phyloP scores from a whole-genome alignment of 2,329 filamentous ascomycete species.

The Ascochyta pisi region DNA sequence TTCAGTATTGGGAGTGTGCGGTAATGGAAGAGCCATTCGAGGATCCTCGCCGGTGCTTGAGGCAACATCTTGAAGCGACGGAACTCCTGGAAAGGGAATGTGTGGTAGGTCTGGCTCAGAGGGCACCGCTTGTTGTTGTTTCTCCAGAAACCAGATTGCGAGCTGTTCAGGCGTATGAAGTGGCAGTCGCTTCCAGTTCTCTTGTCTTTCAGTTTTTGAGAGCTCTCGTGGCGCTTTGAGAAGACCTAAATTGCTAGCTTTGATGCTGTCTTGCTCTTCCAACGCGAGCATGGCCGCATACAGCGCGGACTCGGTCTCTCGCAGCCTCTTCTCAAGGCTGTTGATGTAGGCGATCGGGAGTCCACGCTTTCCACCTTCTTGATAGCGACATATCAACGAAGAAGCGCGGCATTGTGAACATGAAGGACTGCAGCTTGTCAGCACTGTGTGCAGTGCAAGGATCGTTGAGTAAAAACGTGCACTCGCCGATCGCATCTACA shows the following conservation, averaged over 20 bases:
- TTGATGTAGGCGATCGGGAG: constrained; percentile 36
- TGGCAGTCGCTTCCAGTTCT: constrained; percentile 33
- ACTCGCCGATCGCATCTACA: constrained; percentile 38
- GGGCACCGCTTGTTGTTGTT: constrained; percentile 13
- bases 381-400: constrained; percentile 28
- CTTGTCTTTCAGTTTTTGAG: constrained; percentile 33
- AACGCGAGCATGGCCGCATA: constrained; percentile 24
- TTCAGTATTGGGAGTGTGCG: constrained; percentile 2
- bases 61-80: background rate
- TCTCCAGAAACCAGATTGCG: constrained; percentile 27
- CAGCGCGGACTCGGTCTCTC: constrained; percentile 34
- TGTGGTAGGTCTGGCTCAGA: constrained; percentile 10
- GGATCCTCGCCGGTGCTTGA: background rate
- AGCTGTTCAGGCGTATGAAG: constrained; percentile 30
- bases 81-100: constrained; percentile 7
- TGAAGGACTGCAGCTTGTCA: constrained; percentile 24
- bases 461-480: constrained; percentile 13
- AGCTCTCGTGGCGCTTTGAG: constrained; percentile 12
- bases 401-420: constrained; percentile 32
- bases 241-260: background rate
- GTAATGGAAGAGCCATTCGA: constrained; percentile 9
- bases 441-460: background rate
- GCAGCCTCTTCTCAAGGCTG: constrained; percentile 31
- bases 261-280: constrained; percentile 6
- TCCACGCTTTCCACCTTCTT: constrained; percentile 36